phyloP scores from a whole-genome alignment of 2,329 filamentous ascomycete species.

The Escovopsis weberi region DNA sequence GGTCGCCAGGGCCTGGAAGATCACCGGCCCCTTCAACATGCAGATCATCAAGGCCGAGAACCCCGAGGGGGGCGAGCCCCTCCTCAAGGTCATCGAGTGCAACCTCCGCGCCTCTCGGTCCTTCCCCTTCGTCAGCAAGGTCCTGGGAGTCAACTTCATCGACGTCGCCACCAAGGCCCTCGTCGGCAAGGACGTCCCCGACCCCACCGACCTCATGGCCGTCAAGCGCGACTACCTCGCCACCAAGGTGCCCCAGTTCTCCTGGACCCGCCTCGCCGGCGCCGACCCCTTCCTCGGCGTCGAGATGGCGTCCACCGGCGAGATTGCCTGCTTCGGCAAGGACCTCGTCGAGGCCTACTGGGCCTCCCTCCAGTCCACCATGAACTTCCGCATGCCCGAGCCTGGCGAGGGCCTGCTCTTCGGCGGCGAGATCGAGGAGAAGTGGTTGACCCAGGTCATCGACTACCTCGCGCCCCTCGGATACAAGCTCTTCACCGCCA shows the following conservation, averaged over 20 bases:
- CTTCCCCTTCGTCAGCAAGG: conserved; percentile 97
- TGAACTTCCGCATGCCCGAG: conserved; percentile 97
- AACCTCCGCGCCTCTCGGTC: conserved; percentile 94
- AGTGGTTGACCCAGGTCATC: conserved; percentile 63
- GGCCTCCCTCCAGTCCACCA: conserved; percentile 87
- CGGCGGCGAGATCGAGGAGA: conserved; percentile 63
- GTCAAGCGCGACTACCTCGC: conserved; percentile 83
- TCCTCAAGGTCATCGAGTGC: conserved; percentile 94
- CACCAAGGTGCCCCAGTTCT: conserved; percentile 97
- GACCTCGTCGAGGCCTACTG: conserved; percentile 95
- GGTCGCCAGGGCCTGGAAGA: conserved; percentile 92
- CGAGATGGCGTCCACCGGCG: conserved; percentile 92
- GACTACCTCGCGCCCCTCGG: conserved; percentile 78
- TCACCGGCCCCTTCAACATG: conserved; percentile 99
- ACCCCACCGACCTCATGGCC: conserved; percentile 76
- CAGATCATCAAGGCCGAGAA: conserved; percentile 91
- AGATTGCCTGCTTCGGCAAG: conserved; percentile 98
- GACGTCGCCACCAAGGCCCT: conserved; percentile 89
- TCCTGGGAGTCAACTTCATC: conserved; percentile 92
- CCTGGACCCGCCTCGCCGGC: conserved; percentile 93
- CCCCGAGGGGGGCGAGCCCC: conserved; percentile 57
- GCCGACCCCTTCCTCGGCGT: conserved; percentile 96
- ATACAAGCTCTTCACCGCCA: conserved; percentile 88
- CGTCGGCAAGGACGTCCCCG: conserved; percentile 69
- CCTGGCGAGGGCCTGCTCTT: conserved; percentile 92